Conservation (phyloP, 2,329 filamentous ascomycete species). For the Stagonosporopsis chrysanthemi region DNA sequence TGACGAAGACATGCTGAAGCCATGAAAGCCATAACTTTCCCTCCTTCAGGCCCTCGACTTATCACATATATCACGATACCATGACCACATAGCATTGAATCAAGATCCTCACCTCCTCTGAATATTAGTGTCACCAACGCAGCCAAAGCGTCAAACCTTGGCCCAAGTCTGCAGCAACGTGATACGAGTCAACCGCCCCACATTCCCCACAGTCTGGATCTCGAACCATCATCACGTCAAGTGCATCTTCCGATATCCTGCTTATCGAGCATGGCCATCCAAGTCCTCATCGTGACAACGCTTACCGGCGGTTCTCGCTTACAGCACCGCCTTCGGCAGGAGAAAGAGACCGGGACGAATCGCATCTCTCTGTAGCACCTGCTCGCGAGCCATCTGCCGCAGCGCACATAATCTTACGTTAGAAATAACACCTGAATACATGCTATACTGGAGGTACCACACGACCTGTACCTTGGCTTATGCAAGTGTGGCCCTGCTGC, state of each 20-base stretch:
- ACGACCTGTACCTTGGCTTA: background rate
- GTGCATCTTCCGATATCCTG: slow-evolving; percentile 18
- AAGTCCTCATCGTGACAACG: background rate
- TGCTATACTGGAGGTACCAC: background rate
- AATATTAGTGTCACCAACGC: background rate
- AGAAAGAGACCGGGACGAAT: background rate
- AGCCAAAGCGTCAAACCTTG: background rate
- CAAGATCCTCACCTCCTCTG: background rate
- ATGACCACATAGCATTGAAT: slow-evolving; percentile 1
- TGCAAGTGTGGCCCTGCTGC: background rate
- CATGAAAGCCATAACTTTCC: slow-evolving; percentile 17
- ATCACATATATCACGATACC: background rate
- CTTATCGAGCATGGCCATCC: slow-evolving; percentile 1
- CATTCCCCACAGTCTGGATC: slow-evolving; percentile 10
- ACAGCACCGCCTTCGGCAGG: background rate
- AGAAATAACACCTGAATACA: background rate
- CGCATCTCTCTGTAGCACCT: background rate
- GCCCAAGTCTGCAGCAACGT: background rate
- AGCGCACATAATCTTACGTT: background rate
- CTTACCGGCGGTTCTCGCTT: background rate
- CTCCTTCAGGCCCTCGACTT: background rate
- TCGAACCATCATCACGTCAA: slow-evolving; percentile 1
- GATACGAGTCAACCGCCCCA: slow-evolving; percentile 8
- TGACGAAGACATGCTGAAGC: slow-evolving; percentile 48
- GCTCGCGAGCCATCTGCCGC: background rate